Evolutionary conservation across 2,329 filamentous ascomycete species (phyloP).

Genomic region (Alternaria conjuncta): DNA sequence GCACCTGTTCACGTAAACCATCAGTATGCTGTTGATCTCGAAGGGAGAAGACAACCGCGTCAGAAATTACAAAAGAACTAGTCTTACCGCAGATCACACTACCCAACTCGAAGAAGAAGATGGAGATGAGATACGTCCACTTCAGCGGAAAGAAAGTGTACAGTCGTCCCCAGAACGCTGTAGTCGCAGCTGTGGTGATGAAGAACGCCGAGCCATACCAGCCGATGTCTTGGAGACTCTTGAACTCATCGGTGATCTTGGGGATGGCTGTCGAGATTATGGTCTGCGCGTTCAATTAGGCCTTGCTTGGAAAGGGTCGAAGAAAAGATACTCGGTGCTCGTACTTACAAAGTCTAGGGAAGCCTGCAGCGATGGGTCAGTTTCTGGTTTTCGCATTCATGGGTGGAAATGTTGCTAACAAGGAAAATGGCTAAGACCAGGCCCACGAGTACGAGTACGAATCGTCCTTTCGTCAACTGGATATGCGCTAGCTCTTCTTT

Average conservation of each 20-base stretch:
- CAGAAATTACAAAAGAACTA: too few relatives aligned
- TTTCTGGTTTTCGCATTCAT: neutral
- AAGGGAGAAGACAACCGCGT: too few relatives aligned
- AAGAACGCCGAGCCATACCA: slow-evolving; percentile 45
- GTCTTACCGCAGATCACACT: slow-evolving; percentile 5
- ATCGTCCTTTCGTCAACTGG: neutral
- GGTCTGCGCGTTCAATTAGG: neutral
- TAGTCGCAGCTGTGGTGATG: slow-evolving; percentile 18
- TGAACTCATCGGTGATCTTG: slow-evolving; percentile 40
- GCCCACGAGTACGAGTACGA: neutral
- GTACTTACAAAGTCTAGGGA: slow-evolving; percentile 6
- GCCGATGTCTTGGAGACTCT: slow-evolving; percentile 35
- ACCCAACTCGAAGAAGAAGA: slow-evolving; percentile 3
- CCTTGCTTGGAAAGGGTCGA: neutral
- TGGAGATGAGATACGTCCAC: slow-evolving; percentile 12
- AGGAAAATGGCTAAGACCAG: slow-evolving; percentile 8
- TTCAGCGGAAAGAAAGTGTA: slow-evolving; percentile 25
- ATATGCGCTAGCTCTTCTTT: neutral
- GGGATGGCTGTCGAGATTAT: slow-evolving; percentile 42
- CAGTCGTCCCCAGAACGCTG: slow-evolving; percentile 18
- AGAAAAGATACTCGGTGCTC: neutral
- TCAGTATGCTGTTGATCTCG: neutral
- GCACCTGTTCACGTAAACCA: neutral
- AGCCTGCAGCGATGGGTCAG: neutral
- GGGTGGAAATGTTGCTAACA: neutral